Evolutionary conservation across 2,329 filamentous ascomycete genomes (phyloP).

Genomic region (Leptographium lundbergii): DNA sequence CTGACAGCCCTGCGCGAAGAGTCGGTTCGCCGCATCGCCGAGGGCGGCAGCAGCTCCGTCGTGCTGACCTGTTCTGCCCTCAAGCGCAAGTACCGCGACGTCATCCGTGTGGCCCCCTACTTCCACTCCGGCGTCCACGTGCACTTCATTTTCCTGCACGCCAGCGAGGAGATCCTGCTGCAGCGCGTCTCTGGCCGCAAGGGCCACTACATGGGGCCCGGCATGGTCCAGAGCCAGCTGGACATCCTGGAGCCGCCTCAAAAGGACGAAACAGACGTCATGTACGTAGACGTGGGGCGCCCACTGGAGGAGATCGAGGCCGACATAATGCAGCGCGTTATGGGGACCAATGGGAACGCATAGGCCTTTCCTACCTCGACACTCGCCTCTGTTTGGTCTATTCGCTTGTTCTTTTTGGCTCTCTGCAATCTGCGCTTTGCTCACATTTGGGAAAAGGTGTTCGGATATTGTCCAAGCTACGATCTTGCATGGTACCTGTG

Average conservation of each 20-base stretch:
- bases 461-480: not conserved
- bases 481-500: not conserved
- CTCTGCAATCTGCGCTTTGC: not conserved
- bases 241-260: conserved; percentile 73
- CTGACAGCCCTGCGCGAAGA: conserved; percentile 65
- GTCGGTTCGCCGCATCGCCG: conserved; percentile 41
- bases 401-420: not conserved
- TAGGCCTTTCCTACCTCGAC: not conserved
- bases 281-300: conserved; percentile 56
- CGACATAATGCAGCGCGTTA: conserved; percentile 46
- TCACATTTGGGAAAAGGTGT: not conserved
- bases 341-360: not conserved
- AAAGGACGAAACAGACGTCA: conserved; percentile 56
- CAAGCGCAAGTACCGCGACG: conserved; percentile 94
- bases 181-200: conserved; percentile 61
- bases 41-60: conserved; percentile 57
- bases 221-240: conserved; percentile 92
- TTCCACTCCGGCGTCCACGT: conserved; percentile 60
- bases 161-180: conserved; percentile 61
- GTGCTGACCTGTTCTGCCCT: conserved; percentile 92
- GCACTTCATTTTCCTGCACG: conserved; percentile 87
- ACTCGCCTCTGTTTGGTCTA: not conserved
- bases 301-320: conserved; percentile 45
- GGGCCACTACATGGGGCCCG: conserved; percentile 89
- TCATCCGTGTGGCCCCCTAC: conserved; percentile 70